Base-by-base conservation (phyloP, 2,329 filamentous ascomycete genomes). In the Verticillium klebahnii region DNA sequence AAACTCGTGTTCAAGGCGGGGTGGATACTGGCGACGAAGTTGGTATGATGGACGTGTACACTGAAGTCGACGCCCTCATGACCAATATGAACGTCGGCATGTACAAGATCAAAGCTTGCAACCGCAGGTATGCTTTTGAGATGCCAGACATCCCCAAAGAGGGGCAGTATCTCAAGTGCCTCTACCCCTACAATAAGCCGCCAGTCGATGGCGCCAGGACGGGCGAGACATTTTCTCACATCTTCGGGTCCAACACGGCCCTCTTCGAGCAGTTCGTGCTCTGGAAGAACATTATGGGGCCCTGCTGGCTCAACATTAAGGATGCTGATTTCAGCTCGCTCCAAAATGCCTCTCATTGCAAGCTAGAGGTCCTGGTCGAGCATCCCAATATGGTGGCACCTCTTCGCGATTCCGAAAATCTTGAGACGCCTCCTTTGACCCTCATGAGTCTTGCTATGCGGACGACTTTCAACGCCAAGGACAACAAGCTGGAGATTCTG, bases 261-360 rank as follows among this genome's bases (percentile, higher is more conserved):
- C 82, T 99, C 0, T 99, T 99, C 69, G 95, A 99, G 76, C 95
- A 99, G 69, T 99, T 99, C 72, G 95, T 99, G 23, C 83, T 99
- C 5, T 97, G 93, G 91, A 98, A 97, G 78, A 96, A 97, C 72
- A 91, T 99, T 69, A 99, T 97, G 94, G 95, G 95, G 1, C 95
- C 95, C 34, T 98, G 95, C 74, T 99, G 95, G 95, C 84, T 99
- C 56, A 93, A 89, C 72, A 95, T 99, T 61, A 85, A 93, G 67
- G 89, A 90, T 67, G 91, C 91, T 34, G 89, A 97, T 73, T 97
- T 96, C 72, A 84, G 85, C 19, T 82, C 90, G 6, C 83, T 98
- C 67, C 94, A 92, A 75, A 97, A 97, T 69, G 91, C 93, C 12
- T 99, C 95, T 0, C 95, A 96, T 85, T 97, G 95, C 82, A 98